Conservation (phyloP, 2,329 filamentous ascomycete genomes). For the Fusarium anguioides region DNA sequence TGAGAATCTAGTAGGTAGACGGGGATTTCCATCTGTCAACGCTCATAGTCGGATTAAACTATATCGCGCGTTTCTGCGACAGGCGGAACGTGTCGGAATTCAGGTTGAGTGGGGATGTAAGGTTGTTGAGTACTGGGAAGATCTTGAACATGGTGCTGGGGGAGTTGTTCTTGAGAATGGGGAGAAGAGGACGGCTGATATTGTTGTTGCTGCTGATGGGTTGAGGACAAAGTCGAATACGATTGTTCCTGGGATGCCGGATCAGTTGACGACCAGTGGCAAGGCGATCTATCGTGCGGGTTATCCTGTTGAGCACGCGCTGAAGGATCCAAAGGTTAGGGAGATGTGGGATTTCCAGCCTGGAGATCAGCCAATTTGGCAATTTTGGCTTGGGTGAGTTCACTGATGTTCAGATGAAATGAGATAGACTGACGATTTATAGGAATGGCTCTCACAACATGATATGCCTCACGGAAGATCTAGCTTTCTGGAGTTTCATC, state of each 20-base stretch:
- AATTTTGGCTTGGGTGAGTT: conserved; percentile 32
- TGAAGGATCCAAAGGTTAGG: conserved; percentile 15
- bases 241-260: conserved; percentile 21
- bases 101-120: conserved; percentile 27
- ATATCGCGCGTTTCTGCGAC: conserved; percentile 23
- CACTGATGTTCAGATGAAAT: fast-evolving
- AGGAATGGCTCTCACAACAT: conserved; percentile 33
- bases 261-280: conserved; percentile 9
- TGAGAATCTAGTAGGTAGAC: conserved; percentile 5
- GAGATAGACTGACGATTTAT: background rate
- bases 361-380: conserved; percentile 16
- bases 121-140: conserved; percentile 31
- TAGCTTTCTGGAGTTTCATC: conserved; percentile 34
- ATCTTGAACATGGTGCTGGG: conserved; percentile 10
- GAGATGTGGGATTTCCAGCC: conserved; percentile 36
- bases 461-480: conserved; percentile 15
- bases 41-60: conserved; percentile 23
- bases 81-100: conserved; percentile 20
- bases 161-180: conserved; percentile 27
- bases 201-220: conserved; percentile 25
- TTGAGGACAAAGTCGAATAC: conserved; percentile 24
- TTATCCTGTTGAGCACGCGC: conserved; percentile 23
- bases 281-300: conserved; percentile 31
- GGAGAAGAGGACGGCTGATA: conserved; percentile 26
- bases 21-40: conserved; percentile 25